Percentiles rank a stretch among this genome's conserved stretches.
Conservation (phyloP, 441 rosid species). For the Theobroma grandiflorum region DNA sequence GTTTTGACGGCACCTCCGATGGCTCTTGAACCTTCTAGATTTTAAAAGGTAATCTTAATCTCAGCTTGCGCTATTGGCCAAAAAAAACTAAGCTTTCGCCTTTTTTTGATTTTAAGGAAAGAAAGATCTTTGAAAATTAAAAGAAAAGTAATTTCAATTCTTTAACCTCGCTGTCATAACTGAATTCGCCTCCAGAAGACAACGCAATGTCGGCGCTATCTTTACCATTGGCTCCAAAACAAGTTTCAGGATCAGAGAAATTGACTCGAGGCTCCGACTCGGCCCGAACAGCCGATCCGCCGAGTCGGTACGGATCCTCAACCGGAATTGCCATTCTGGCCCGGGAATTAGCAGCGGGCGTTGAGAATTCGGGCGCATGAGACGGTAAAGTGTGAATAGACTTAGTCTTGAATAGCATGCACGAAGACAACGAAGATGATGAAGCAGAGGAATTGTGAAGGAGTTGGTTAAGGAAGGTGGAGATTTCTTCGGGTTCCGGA, state of each 20-base stretch:
- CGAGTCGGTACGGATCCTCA: constrained; percentile 39
- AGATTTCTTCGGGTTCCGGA: constrained; percentile 64
- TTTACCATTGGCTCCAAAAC: constrained; percentile 33
- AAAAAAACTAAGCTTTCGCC: constrained; percentile 4
- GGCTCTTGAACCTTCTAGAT: constrained; percentile 52
- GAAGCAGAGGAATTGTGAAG: constrained; percentile 52
- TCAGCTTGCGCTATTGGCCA: constrained; percentile 9
- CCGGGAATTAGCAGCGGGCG: constrained; percentile 20
- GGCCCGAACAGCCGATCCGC: constrained; percentile 25
- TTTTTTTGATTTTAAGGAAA: not conserved
- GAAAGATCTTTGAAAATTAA: not conserved
- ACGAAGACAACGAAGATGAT: constrained; percentile 44
- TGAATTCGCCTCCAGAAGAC: constrained; percentile 39
- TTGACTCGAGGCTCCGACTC: constrained; percentile 39
- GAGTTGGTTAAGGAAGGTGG: constrained; percentile 59
- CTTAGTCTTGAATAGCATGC: constrained; percentile 31
- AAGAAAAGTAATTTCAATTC: not conserved
- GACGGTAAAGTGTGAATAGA: constrained; percentile 33
- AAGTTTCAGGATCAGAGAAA: constrained; percentile 46
- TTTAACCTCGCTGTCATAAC: constrained; percentile 57
- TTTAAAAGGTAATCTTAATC: not conserved
- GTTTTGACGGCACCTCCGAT: constrained; percentile 48
- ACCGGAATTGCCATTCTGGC: constrained; percentile 19
- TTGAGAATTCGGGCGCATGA: constrained; percentile 20
- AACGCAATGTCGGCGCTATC: constrained; percentile 34